Evolutionary conservation across 768 basidiomycete genomes (phyloP).

Genomic region (Baorangia bicolor): DNA sequence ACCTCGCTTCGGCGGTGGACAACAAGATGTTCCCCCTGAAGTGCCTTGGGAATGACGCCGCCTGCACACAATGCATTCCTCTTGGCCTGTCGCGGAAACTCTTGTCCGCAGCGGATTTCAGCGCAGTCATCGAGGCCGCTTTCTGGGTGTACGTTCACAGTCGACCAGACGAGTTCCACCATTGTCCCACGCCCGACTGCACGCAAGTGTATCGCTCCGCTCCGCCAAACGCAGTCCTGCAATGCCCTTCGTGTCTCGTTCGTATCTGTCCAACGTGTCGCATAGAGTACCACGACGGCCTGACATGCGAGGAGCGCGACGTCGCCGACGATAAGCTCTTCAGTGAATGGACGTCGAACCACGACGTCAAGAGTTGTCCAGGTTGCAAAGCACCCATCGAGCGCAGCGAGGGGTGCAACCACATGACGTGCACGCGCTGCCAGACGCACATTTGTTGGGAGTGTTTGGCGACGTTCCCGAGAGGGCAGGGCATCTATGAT

Average conservation of each 20-base stretch:
- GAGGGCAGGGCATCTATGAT: constrained; percentile 68
- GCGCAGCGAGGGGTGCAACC: constrained; percentile 75
- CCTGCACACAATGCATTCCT: constrained; percentile 57
- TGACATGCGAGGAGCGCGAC: constrained; percentile 61
- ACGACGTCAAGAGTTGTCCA: constrained; percentile 76
- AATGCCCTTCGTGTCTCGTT: constrained; percentile 68
- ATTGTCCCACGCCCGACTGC: constrained; percentile 82
- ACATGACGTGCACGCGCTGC: constrained; percentile 76
- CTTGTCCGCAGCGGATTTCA: constrained; percentile 52
- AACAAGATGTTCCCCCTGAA: constrained; percentile 65
- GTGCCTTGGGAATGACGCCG: constrained; percentile 65
- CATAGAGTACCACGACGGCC: constrained; percentile 60
- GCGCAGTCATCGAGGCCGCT: constrained; percentile 54
- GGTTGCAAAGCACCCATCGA: constrained; percentile 71
- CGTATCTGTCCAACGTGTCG: constrained; percentile 69
- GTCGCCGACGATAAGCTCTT: constrained; percentile 54
- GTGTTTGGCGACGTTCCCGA: constrained; percentile 68
- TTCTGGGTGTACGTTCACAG: constrained; percentile 61
- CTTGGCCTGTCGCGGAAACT: constrained; percentile 49
- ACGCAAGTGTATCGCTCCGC: constrained; percentile 66
- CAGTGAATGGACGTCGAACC: constrained; percentile 57
- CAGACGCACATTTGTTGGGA: constrained; percentile 81
- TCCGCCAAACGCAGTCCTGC: constrained; percentile 48
- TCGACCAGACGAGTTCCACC: constrained; percentile 60
- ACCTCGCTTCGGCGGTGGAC: constrained; percentile 56